Evolutionary conservation across 192 early-diverging fungal genomes (phyloP).

Genomic region (Backusella circina): DNA sequence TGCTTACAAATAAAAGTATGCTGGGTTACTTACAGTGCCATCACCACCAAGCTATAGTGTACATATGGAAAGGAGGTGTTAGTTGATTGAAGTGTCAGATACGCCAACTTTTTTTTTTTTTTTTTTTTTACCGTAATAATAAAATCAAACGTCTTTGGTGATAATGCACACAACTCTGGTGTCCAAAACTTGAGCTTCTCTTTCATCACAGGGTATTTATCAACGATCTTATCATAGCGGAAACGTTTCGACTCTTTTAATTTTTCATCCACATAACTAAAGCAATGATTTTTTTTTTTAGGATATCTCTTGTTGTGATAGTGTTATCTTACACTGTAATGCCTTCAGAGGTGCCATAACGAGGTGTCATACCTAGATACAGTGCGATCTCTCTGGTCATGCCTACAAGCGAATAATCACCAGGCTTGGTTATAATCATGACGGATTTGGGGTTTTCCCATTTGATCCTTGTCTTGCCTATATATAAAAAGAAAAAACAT

Average conservation of each 20-base stretch:
- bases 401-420: constrained; percentile 58
- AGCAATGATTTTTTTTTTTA: too few relatives aligned
- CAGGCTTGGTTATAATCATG: constrained; percentile 79
- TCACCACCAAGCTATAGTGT: constrained; percentile 95
- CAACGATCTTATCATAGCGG: constrained; percentile 34
- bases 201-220: constrained; percentile 36
- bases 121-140: constrained; percentile 64
- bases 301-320: too few relatives aligned
- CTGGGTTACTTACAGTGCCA: constrained; percentile 68
- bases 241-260: constrained; percentile 57
- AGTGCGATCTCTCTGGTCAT: constrained; percentile 67
- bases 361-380: constrained; percentile 55
- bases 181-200: constrained; percentile 73
- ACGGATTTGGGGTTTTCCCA: constrained; percentile 37
- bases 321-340: constrained; percentile 36
- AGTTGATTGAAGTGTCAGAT: too few relatives aligned
- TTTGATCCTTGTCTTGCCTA: constrained; percentile 23
- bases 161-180: constrained; percentile 60
- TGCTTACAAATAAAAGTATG: background rate
- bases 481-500: background rate
- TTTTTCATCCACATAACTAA: constrained; percentile 59
- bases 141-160: constrained; percentile 80
- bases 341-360: constrained; percentile 37
- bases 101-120: too few relatives aligned
- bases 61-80: too few relatives aligned